Evolutionary conservation across 352 stramenopile species (phyloP).

Genomic region (Phytophthora constricta): DNA sequence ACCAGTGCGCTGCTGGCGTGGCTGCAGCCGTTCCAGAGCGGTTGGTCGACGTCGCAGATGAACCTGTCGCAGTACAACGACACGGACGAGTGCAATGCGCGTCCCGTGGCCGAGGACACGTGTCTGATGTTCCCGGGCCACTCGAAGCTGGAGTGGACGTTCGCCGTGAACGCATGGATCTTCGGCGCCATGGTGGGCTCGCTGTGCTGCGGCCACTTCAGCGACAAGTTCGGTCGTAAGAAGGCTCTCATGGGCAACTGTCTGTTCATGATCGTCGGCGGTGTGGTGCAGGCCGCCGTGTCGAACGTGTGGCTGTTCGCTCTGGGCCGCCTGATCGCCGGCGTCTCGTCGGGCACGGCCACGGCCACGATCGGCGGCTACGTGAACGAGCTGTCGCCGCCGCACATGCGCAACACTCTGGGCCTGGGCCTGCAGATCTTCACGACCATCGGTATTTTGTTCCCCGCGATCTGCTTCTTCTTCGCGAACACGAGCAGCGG

Average conservation of each 20-base stretch:
- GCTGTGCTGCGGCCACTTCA: conserved; percentile 24
- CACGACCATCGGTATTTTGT: conserved; percentile 43
- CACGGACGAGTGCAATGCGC: conserved; percentile 31
- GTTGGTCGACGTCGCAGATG: conserved; percentile 39
- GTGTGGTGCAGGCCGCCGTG: conserved; percentile 19
- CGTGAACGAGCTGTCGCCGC: conserved; percentile 3
- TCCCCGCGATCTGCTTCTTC: conserved; percentile 38
- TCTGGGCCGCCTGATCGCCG: conserved; percentile 24
- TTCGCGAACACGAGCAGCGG: conserved; percentile 30
- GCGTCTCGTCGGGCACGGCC: conserved; percentile 28
- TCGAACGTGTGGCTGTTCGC: conserved; percentile 20
- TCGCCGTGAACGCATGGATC: conserved; percentile 33
- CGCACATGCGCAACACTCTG: conserved; percentile 21
- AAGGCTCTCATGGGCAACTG: conserved; percentile 35
- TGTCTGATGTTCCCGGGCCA: conserved; percentile 34
- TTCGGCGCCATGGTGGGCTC: conserved; percentile 25
- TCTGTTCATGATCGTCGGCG: conserved; percentile 48
- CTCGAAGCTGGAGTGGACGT: conserved; percentile 30
- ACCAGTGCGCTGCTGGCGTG: conserved; percentile 29
- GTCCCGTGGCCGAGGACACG: conserved; percentile 27
- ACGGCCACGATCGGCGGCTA: conserved; percentile 23
- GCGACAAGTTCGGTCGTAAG: conserved; percentile 29
- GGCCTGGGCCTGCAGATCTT: conserved; percentile 41
- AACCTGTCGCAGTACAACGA: conserved; percentile 33
- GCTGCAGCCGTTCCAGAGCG: conserved; percentile 37